Conservation (phyloP, 805 yeast genomes). For the Wickerhamiella occidentalis region DNA sequence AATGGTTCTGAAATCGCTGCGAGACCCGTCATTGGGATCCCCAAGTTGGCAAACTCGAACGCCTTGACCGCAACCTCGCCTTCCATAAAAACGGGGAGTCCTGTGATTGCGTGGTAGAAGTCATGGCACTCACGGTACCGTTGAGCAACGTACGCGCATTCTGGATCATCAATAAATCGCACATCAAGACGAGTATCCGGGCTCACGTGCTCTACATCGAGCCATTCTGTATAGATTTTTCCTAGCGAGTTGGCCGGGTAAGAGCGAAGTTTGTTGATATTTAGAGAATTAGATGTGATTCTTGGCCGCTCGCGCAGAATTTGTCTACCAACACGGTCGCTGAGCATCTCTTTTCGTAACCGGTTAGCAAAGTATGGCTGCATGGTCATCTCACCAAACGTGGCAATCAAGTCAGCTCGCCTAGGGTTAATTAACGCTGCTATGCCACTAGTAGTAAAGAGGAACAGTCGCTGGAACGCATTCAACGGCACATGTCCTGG, state of each 20-base stretch:
- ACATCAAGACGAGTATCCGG: conserved; percentile 92
- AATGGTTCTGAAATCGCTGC: conserved; percentile 87
- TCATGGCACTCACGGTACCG: conserved; percentile 95
- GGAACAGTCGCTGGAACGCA: conserved; percentile 44
- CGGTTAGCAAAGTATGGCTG: conserved; percentile 49
- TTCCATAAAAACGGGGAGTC: conserved; percentile 80
- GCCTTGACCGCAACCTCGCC: conserved; percentile 95
- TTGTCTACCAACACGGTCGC: conserved; percentile 62
- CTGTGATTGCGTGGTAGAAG: conserved; percentile 85
- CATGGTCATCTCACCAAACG: conserved; percentile 78
- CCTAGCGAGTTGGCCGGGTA: conserved; percentile 68
- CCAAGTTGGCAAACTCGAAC: conserved; percentile 82
- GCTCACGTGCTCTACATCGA: conserved; percentile 73
- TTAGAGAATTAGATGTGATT: conserved; percentile 59
- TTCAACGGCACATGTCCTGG: conserved; percentile 73
- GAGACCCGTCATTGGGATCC: conserved; percentile 89
- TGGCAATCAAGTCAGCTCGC: conserved; percentile 31
- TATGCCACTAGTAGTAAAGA: conserved; percentile 62
- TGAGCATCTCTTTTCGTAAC: conserved; percentile 61
- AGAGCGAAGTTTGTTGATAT: conserved; percentile 45
- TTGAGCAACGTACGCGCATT: conserved; percentile 83
- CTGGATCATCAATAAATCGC: conserved; percentile 75
- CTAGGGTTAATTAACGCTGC: conserved; percentile 46
- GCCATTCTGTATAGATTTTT: conserved; percentile 65
- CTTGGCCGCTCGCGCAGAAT: conserved; percentile 72